phyloP scores from a whole-genome alignment of 768 basidiomycete genomes.

The Porpolomopsis calyptriformis region DNA sequence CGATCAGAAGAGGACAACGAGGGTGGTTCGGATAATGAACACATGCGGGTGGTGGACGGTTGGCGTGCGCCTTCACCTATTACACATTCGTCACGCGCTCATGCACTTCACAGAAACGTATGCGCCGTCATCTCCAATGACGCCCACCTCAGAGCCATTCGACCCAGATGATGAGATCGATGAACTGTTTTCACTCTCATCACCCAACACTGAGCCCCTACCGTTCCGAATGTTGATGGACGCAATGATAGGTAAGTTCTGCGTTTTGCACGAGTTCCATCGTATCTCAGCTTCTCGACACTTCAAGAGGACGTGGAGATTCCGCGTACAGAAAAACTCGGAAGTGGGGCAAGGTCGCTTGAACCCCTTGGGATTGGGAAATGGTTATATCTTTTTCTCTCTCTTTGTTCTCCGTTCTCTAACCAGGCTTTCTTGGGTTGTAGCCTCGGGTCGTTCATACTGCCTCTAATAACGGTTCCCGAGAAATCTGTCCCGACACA shows the following conservation, averaged over 20 bases:
- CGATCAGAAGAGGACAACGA: slow-evolving; percentile 31
- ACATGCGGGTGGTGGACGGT: slow-evolving; percentile 52
- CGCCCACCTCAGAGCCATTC: slow-evolving; percentile 28
- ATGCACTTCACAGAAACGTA: slow-evolving; percentile 24
- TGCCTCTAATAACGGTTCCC: slow-evolving; percentile 17
- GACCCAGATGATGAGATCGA: slow-evolving; percentile 37
- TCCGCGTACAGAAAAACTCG: slow-evolving; percentile 19
- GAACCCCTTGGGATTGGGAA: background rate
- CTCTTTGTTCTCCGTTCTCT: background rate
- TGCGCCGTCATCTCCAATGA: slow-evolving; percentile 32
- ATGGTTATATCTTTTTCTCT: background rate
- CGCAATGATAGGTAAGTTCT: slow-evolving; percentile 40
- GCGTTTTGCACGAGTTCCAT: background rate
- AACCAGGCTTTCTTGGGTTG: background rate
- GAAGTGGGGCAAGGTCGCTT: background rate
- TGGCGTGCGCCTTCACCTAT: slow-evolving; percentile 36
- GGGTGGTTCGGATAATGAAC: slow-evolving; percentile 33
- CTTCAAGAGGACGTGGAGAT: slow-evolving; percentile 40
- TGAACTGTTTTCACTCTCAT: slow-evolving; percentile 40
- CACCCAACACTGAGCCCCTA: slow-evolving; percentile 31
- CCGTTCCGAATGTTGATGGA: slow-evolving; percentile 29
- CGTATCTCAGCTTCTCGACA: background rate
- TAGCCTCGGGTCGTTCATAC: slow-evolving; percentile 32
- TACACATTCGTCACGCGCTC: background rate
- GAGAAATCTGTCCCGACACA: background rate